A percentile compares a stretch with the other conserved stretches of the same genome.
Evolutionary conservation across 768 basidiomycete genomes (phyloP).

Genomic region (Naganishia vaughanmartiniae): DNA sequence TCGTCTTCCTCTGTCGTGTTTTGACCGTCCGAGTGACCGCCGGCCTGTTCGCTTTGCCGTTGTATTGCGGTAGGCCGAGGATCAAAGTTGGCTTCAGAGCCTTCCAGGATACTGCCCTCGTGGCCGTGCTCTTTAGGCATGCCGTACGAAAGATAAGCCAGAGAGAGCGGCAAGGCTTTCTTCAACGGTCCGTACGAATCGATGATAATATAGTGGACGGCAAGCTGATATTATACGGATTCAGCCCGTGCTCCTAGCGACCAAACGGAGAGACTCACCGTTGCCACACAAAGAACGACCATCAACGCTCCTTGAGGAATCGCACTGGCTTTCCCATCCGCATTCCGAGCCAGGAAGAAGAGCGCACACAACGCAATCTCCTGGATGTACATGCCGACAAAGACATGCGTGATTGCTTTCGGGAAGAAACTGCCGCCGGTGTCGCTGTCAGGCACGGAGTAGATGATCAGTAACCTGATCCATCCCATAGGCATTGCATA

Average conservation of each 20-base stretch:
- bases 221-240: slow-evolving; percentile 55
- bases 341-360: slow-evolving; percentile 79
- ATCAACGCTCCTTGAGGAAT: slow-evolving; percentile 75
- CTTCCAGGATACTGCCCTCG: slow-evolving; percentile 38
- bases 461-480: not conserved
- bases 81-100: slow-evolving; percentile 40
- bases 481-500: not conserved
- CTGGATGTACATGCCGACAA: slow-evolving; percentile 89
- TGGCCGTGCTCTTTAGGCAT: slow-evolving; percentile 45
- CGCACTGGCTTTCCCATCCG: slow-evolving; percentile 59
- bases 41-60: not conserved
- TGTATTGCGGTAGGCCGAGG: slow-evolving; percentile 19
- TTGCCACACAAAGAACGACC: slow-evolving; percentile 78
- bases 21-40: not conserved
- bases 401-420: slow-evolving; percentile 85
- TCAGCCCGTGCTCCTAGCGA: not conserved
- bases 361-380: slow-evolving; percentile 78
- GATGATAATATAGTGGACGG: slow-evolving; percentile 70
- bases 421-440: slow-evolving; percentile 96
- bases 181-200: slow-evolving; percentile 78
- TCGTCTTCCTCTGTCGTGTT: not conserved
- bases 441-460: slow-evolving; percentile 57
- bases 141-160: slow-evolving; percentile 68
- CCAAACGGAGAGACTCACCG: slow-evolving; percentile 58
- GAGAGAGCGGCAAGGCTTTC: slow-evolving; percentile 69